Base-by-base conservation (phyloP, 192 early-diverging fungal species). In the Pilobolus umbonatus region DNA sequence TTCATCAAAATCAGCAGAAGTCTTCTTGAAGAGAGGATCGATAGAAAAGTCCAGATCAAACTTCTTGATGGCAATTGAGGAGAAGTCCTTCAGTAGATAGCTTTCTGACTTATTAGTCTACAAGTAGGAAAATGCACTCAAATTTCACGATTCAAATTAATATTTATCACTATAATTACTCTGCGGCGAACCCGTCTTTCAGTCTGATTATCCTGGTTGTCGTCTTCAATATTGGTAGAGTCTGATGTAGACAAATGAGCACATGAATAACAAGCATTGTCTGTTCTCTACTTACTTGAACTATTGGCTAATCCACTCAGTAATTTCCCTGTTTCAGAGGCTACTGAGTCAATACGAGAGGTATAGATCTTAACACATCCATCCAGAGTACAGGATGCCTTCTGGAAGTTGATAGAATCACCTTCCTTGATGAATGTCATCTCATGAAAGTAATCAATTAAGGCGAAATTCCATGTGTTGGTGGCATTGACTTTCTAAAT, bases 371-470 rank as follows among this genome's bases (percentile, higher is more conserved):
- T 98, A 55, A 98, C 89, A 62, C 93, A 96, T 12, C 92, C 94
- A 69, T 96, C 94, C 43, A 98, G 71, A 10, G 94, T 98, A 65
- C 89, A 94, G 36, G 96, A 98, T 19, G 96, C 96, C 61, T 90
- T 95, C 65, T 96, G 94, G 66, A 98, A 98, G 73, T 98, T 98
- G 75, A 98, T 96, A 11, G 92, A 90, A 76, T 95, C 91, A 26
- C 94, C 94, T n/a, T 95, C 93, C 10, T 86, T 80, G 51, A 98
- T 69, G 22, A 98, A 75, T 3, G 83, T 88, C 92, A 98, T 89
- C 68, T 98, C 93, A 67, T 91, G 84, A 64, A 98, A 98, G 66
- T 94, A 97, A 73, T 98, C 94, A 62, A 98, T 97, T n/a, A 98
- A 75, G 11, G 91, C 93, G 65, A 98, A 84, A 61, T 95, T 92